Percentiles rank a stretch among this genome's conserved stretches.
Conservation (phyloP, 2,329 filamentous ascomycete genomes). For the Aspergillus caelatus region DNA sequence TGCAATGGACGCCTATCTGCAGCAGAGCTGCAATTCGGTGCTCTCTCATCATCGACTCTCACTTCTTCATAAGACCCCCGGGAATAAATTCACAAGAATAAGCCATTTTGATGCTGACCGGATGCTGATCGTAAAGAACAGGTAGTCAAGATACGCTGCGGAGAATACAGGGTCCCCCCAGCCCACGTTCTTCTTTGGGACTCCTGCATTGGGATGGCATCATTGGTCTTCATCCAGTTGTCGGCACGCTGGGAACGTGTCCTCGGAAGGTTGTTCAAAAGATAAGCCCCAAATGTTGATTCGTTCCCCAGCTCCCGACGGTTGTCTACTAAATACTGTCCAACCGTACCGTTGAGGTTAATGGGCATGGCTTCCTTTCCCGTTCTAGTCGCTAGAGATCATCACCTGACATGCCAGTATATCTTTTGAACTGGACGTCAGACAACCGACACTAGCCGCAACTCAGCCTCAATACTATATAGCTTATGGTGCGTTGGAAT, state of each 20-base stretch:
- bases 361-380: background rate
- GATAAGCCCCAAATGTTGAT: slow-evolving; percentile 4
- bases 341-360: background rate
- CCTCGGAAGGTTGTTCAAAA: slow-evolving; percentile 2
- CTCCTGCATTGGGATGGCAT: slow-evolving; percentile 1
- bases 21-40: slow-evolving; percentile 1
- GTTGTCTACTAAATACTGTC: background rate
- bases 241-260: background rate
- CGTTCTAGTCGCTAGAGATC: background rate
- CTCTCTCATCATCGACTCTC: background rate
- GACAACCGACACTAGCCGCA: slow-evolving; percentile 3
- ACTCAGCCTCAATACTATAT: background rate
- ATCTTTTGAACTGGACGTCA: background rate
- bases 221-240: background rate
- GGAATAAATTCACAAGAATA: background rate
- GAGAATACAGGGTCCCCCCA: background rate
- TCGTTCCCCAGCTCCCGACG: background rate
- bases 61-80: background rate
- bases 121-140: background rate
- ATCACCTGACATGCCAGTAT: background rate
- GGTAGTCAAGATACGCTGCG: background rate
- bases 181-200: slow-evolving; percentile 5
- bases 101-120: background rate
- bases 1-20: background rate
- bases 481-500: background rate